phyloP scores from a whole-genome alignment of 306 rosid genomes.

The Cajanus cajan region DNA sequence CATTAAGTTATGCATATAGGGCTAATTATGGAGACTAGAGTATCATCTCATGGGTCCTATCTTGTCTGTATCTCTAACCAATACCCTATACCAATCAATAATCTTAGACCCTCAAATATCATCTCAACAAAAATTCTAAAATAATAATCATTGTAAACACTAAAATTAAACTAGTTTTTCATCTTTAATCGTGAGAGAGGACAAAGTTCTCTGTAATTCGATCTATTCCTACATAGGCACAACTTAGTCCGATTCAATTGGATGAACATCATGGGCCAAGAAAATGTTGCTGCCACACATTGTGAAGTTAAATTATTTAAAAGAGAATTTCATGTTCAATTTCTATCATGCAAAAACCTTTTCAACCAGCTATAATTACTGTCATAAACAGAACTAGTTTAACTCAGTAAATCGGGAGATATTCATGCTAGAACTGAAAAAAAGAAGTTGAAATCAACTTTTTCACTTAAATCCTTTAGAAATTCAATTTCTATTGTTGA shows the following conservation, averaged over 20 bases:
- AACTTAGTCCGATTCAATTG: background rate
- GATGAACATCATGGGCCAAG: background rate
- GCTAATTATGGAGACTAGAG: background rate
- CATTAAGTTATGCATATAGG: background rate
- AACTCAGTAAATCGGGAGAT: no score
- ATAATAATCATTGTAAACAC: no score
- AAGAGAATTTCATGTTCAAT: no score
- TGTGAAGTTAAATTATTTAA: no score
- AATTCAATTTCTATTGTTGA: no score
- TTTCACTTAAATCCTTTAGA: no score
- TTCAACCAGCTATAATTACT: no score
- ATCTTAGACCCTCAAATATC: background rate
- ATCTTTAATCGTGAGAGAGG: background rate
- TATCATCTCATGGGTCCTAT: constrained; percentile 21
- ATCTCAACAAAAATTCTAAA: background rate
- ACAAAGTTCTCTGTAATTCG: background rate
- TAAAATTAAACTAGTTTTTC: background rate
- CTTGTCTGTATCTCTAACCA: background rate
- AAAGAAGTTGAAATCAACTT: no score
- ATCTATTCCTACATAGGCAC: background rate
- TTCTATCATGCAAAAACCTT: no score
- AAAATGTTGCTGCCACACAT: background rate
- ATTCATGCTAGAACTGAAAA: no score
- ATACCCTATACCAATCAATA: background rate
- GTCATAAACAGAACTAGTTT: no score